Evolutionary conservation across 306 rosid species (phyloP), one percentile per base, ranked within the genome.

Genomic region (Benincasa hispida): DNA sequence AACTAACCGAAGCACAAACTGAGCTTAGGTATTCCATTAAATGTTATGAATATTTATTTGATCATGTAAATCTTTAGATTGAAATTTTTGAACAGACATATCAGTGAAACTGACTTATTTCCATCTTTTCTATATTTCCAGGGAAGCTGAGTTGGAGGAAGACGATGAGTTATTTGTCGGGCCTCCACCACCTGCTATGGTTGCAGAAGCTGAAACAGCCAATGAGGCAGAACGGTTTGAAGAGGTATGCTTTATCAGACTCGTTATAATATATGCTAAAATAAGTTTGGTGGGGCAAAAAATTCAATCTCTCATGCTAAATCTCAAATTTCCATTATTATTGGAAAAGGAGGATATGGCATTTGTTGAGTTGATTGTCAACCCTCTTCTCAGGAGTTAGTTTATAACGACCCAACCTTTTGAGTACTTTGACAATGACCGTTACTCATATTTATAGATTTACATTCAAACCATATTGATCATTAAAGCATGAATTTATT

Each of bases 211-310:
- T 72, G 98, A 85, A 79, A 90, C 90, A 25, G 96, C 98, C 21
- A 91, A 93, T 79, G 97, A 93, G 70, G 98, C 96, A 14, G 98
- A 93, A 80, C 89, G 96, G 62, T 90, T 91, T 84, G 97, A 93
- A 86, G 98, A 93, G 96, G 98, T 93, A 86, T 74, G 55, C 32
- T 14, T 42, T 41, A 24, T 69, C 8, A 21, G 21, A 35, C 28
- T 34, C 10, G 75, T 14, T 69, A 39, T 69, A 19, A 41, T 67
- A 22, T 66, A 10, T 41, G 74, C 9, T 39, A 5, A 41, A 22
- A 22, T 22, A 69, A 69, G 57, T 24, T 22, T 5, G 75, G 39
- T 69, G 75, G 56, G 5, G 19, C 4, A 24, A 24, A 39, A 22
- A n/a, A 22, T 67, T 15, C n/a, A 66, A 65, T 19, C 25, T 63